A percentile compares a stretch with the other conserved stretches of the same genome.
Conservation (phyloP, 441 rosid species). For the Sinapis alba region DNA sequence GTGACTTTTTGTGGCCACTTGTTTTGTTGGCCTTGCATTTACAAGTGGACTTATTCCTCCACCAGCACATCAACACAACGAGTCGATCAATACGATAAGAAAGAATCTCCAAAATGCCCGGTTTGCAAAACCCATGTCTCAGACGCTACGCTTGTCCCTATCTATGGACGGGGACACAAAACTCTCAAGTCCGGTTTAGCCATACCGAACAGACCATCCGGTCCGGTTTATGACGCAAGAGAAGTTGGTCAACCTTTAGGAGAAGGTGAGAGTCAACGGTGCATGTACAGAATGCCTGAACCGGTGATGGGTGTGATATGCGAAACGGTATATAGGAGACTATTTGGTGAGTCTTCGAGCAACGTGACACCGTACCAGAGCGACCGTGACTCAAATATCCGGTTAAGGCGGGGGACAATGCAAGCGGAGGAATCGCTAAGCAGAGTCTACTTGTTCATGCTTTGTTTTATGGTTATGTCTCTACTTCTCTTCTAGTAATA, state of each 20-base stretch:
- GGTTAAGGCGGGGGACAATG: conserved; percentile 57
- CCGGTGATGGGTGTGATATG: conserved; percentile 62
- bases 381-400: conserved; percentile 41
- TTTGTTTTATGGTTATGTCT: conserved; percentile 58
- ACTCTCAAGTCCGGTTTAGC: conserved; percentile 46
- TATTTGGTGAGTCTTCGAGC: conserved; percentile 54
- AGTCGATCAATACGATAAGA: conserved; percentile 33
- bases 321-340: conserved; percentile 52
- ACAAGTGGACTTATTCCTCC: conserved; percentile 51
- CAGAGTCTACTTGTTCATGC: conserved; percentile 54
- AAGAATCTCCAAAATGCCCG: conserved; percentile 53
- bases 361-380: conserved; percentile 38
- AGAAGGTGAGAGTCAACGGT: conserved; percentile 41
- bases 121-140: conserved; percentile 64
- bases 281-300: conserved; percentile 39
- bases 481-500: conserved; percentile 52
- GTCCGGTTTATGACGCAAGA: conserved; percentile 39
- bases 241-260: conserved; percentile 38
- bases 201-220: conserved; percentile 68
- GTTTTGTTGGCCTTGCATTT: conserved; percentile 75
- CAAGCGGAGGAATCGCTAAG: conserved; percentile 53
- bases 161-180: conserved; percentile 56
- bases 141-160: conserved; percentile 56
- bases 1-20: conserved; percentile 76
- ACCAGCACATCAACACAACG: conserved; percentile 39